Evolutionary conservation across 1,139 yeast species (phyloP).

Genomic region (Hyphopichia buzzinii): DNA sequence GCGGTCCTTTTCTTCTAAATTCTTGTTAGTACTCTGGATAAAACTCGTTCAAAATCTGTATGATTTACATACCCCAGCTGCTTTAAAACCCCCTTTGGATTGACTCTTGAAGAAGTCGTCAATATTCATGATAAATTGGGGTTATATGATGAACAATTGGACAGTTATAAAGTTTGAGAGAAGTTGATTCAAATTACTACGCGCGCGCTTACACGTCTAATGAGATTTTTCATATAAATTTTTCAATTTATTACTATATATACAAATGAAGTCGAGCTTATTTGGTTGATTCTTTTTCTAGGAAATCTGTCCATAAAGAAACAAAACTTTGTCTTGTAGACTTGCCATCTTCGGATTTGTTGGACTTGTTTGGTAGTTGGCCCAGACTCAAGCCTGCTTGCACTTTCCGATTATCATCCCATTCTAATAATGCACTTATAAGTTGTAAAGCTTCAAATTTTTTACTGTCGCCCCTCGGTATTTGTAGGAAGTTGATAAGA

Average conservation of each 20-base stretch:
- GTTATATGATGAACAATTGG: not conserved
- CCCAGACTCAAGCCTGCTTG: slow-evolving; percentile 76
- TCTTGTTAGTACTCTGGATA: slow-evolving; percentile 7
- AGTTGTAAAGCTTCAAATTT: slow-evolving; percentile 88
- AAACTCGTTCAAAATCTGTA: not conserved
- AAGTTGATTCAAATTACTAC: not conserved
- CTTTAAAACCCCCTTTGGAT: slow-evolving; percentile 3
- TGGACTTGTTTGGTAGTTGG: slow-evolving; percentile 13
- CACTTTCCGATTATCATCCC: slow-evolving; percentile 82
- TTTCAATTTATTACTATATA: not conserved
- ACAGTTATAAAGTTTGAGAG: not conserved
- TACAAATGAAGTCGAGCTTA: too few species aligned
- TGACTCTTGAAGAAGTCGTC: slow-evolving; percentile 9
- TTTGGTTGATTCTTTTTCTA: slow-evolving; percentile 68
- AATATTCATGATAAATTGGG: slow-evolving; percentile 1
- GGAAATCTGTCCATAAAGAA: slow-evolving; percentile 83
- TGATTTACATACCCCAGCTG: not conserved
- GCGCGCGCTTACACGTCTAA: not conserved
- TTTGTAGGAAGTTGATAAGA: slow-evolving; percentile 75
- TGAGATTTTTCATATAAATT: not conserved
- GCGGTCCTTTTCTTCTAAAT: slow-evolving; percentile 6
- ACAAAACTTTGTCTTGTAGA: slow-evolving; percentile 67
- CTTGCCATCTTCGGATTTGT: slow-evolving; percentile 18
- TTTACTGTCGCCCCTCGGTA: slow-evolving; percentile 92
- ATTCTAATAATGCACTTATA: slow-evolving; percentile 75